Conservation (phyloP, 495 filamentous ascomycete species). For the Penicillium nucicola region DNA sequence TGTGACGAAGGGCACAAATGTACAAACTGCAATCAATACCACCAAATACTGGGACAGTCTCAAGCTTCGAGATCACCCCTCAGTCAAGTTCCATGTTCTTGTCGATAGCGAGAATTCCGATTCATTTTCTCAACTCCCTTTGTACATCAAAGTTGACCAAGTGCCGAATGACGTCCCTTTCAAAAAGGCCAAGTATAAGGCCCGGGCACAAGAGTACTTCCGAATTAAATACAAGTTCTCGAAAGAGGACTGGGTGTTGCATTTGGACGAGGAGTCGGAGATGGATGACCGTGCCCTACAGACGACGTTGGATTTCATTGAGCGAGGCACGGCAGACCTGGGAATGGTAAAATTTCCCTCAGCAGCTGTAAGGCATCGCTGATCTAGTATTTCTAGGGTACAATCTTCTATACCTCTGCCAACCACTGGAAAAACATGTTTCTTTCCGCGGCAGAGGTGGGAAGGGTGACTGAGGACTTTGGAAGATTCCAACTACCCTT, state of each 20-base stretch:
- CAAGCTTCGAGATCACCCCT: slow-evolving; percentile 1
- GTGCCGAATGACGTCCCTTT: not conserved
- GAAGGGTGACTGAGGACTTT: slow-evolving; percentile 5
- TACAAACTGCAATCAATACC: slow-evolving; percentile 3
- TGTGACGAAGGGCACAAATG: slow-evolving; percentile 7
- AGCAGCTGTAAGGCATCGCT: too few species aligned
- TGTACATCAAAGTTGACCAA: slow-evolving; percentile 1
- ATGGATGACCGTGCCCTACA: slow-evolving; percentile 6
- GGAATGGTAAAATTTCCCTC: slow-evolving; percentile 4
- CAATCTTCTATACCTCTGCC: slow-evolving; percentile 8
- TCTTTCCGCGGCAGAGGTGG: slow-evolving; percentile 3
- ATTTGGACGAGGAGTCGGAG: slow-evolving; percentile 11
- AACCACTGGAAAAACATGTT: slow-evolving; percentile 6
- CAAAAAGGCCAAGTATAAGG: slow-evolving; percentile 7
- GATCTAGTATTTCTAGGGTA: not conserved
- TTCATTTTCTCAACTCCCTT: not conserved
- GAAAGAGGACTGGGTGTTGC: slow-evolving; percentile 7
- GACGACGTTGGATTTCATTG: slow-evolving; percentile 8
- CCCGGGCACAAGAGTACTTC: slow-evolving; percentile 4
- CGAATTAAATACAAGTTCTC: slow-evolving; percentile 1
- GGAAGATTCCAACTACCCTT: slow-evolving; percentile 7
- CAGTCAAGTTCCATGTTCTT: slow-evolving; percentile 4
- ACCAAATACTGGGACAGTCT: not conserved
- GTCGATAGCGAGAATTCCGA: not conserved
- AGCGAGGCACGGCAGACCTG: slow-evolving; percentile 5